Conservation (phyloP, 257 asterid species). For the Ocimum tenuiflorum region DNA sequence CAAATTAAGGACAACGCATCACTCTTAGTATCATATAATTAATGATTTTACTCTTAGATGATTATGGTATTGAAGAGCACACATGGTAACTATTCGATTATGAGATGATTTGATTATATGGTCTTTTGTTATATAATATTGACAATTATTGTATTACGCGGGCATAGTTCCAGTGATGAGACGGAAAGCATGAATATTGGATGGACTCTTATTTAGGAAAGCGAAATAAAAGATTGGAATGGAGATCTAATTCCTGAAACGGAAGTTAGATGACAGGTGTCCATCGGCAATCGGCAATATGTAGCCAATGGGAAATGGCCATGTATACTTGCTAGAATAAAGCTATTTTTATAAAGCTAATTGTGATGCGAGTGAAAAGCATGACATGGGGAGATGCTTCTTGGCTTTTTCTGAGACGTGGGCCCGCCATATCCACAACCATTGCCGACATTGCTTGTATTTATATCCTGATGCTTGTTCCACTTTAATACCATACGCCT, state of each 20-base stretch:
- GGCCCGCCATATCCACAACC: not conserved
- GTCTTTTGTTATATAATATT: too few relatives aligned
- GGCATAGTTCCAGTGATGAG: too few relatives aligned
- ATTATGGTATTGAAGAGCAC: too few relatives aligned
- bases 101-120: too few relatives aligned
- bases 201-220: not conserved
- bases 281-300: not conserved
- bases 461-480: constrained; percentile 12
- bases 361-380: not conserved
- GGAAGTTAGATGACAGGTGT: not conserved
- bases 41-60: too few relatives aligned
- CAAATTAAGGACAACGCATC: too few relatives aligned
- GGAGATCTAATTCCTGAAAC: not conserved
- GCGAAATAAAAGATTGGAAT: too few relatives aligned
- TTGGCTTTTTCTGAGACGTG: not conserved
- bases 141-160: too few relatives aligned
- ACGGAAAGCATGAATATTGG: not conserved
- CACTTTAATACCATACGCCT: constrained; percentile 14
- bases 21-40: too few relatives aligned
- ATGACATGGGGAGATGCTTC: not conserved
- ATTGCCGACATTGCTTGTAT: constrained; percentile 17
- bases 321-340: too few relatives aligned
- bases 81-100: too few relatives aligned
- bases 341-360: not conserved
- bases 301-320: not conserved